Base-by-base conservation (phyloP, 164 flowering plant species). In the Brasenia schreberi region DNA sequence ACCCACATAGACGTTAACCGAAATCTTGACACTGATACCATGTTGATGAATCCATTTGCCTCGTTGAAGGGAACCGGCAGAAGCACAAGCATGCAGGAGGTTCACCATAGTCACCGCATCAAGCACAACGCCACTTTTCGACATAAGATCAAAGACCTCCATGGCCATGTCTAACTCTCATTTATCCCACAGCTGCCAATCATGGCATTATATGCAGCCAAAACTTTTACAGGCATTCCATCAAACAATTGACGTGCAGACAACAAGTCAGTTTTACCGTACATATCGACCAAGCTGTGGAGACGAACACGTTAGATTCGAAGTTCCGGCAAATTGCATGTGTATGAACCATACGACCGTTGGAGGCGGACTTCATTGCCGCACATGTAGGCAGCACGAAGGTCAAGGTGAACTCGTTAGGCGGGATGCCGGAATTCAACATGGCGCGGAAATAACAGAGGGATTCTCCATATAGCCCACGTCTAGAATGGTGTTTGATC, bases 41-140 rank as follows among this genome's bases (percentile, higher is more conserved):
- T 64, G 66, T 27, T 64, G 67, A 64, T 72, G 75, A 52, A 65
- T 53, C 71, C 75, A 72, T 43, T 66, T 72, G n/a, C 75, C 75
- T 18, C 64, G 70, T 33, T 68, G 68, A n/a, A 72, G 59, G 43
- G 63, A 71, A 10, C 75, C 75, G 7, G 59, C 62, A 27, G 62
- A 59, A 14, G 71, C 71, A 6, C 75, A 72, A 27, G 71, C 66
- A 14, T 72, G 70, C 23, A 72, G 65, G 10, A 72, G 64, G 18
- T 52, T 63, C 49, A 67, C 70, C 70, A 72, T 56, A 14, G 74
- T 72, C 18, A 72, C 42, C 7, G 63, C 68, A 65, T 72, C 75
- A 17, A 63, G 19, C 43, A 49, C 43, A 19, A 49, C 59, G 19
- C 62, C 64, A 7, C 14, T 17, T 23, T 11, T 68, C 43, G 42